phyloP scores from a whole-genome alignment of 2,329 filamentous ascomycete genomes.

The Diaporthe australafricana region DNA sequence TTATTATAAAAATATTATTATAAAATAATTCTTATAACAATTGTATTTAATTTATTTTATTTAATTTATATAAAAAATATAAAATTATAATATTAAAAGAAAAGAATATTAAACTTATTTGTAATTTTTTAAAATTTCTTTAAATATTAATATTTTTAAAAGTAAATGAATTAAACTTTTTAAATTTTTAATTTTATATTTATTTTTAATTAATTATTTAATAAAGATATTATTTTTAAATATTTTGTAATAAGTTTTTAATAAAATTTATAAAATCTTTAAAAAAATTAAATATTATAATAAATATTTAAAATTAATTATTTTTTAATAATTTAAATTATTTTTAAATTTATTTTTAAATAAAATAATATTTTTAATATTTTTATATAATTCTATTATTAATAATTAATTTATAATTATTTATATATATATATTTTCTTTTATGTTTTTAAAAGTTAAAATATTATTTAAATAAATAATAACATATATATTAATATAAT shows the following conservation, averaged over 20 bases:
- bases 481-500: background rate
- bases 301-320: background rate
- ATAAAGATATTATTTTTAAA: background rate
- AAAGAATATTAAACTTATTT: background rate
- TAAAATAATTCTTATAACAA: background rate
- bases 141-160: background rate
- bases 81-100: background rate
- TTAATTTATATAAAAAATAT: background rate
- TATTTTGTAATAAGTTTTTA: background rate
- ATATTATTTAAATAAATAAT: background rate
- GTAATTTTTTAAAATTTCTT: too few relatives aligned
- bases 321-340: background rate
- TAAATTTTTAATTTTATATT: background rate
- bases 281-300: background rate
- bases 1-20: background rate
- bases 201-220: background rate
- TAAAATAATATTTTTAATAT: background rate
- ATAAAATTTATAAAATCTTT: background rate
- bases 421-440: background rate
- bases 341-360: background rate
- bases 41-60: background rate
- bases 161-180: background rate
- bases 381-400: background rate
- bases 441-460: background rate
- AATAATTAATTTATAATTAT: background rate